Conservation (phyloP, 179 eudicot species). For the Heliamphora ciliata region DNA sequence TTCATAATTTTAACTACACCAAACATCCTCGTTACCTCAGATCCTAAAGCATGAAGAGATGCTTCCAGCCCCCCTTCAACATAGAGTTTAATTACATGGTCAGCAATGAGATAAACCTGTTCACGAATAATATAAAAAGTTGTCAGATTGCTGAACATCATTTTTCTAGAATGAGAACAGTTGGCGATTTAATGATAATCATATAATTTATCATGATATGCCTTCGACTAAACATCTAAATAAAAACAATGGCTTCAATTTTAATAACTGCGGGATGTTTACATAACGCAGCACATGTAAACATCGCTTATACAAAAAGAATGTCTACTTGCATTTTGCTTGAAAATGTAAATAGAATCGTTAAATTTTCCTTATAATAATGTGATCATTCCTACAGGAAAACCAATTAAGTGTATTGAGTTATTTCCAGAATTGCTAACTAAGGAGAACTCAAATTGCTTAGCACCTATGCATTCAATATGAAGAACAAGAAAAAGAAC, state of each 20-base stretch:
- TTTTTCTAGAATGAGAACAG: not conserved
- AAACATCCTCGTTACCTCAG: slow-evolving; percentile 46
- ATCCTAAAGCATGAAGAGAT: slow-evolving; percentile 70
- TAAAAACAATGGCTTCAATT: slow-evolving; percentile 5
- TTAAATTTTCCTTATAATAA: not conserved
- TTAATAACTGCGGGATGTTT: not conserved
- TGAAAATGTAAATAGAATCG: not conserved
- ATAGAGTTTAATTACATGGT: slow-evolving; percentile 66
- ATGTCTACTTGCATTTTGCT: not conserved
- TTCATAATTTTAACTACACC: too few relatives aligned
- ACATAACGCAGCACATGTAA: not conserved
- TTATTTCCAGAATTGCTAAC: not conserved
- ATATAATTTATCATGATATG: not conserved
- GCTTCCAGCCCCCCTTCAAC: slow-evolving; percentile 86
- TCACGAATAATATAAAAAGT: not conserved
- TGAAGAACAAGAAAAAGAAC: not conserved
- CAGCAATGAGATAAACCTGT: slow-evolving; percentile 78
- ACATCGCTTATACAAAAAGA: not conserved
- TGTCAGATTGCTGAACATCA: not conserved
- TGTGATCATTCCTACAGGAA: not conserved
- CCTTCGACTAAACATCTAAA: not conserved
- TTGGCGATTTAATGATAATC: not conserved
- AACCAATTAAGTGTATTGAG: not conserved
- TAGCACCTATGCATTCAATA: not conserved
- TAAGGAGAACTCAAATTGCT: not conserved